A percentile compares a stretch with the other conserved stretches of the same genome.
Conservation (phyloP, 2,329 filamentous ascomycete species). For the Aspergillus pseudoviridinutans region DNA sequence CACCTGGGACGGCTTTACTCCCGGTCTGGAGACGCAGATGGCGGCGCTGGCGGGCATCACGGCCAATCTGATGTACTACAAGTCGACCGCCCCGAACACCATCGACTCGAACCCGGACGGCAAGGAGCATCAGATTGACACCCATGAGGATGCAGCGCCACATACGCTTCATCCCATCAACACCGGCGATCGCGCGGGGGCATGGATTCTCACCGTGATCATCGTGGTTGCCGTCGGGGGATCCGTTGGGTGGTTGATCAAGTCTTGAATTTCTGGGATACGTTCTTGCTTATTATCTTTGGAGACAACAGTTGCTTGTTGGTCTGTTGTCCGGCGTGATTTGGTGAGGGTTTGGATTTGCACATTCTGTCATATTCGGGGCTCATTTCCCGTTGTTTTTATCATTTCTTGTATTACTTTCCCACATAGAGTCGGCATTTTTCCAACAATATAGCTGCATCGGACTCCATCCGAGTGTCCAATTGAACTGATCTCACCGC, state of each 20-base stretch:
- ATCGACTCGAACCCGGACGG: conserved; percentile 48
- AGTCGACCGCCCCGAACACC: conserved; percentile 41
- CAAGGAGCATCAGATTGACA: conserved; percentile 35
- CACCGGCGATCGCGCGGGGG: conserved; percentile 28
- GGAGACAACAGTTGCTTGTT: background rate
- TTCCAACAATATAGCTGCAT: background rate
- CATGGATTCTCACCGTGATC: conserved; percentile 28
- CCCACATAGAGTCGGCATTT: background rate
- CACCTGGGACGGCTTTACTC: conserved; percentile 48
- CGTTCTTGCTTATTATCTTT: background rate
- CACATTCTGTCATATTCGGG: background rate
- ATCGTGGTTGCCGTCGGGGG: conserved; percentile 9
- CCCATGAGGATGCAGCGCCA: conserved; percentile 15
- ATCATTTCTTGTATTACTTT: background rate
- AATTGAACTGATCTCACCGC: background rate
- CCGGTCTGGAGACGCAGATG: conserved; percentile 64
- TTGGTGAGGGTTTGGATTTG: background rate
- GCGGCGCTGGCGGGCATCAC: conserved; percentile 60
- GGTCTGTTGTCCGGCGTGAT: background rate
- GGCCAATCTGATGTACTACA: conserved; percentile 50
- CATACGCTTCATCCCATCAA: conserved; percentile 4
- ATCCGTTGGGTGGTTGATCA: conserved; percentile 3
- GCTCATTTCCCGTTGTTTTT: background rate
- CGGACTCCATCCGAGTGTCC: background rate
- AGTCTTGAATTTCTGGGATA: background rate